Conservation (phyloP, 768 basidiomycete species). For the Auriscalpium vulgare region DNA sequence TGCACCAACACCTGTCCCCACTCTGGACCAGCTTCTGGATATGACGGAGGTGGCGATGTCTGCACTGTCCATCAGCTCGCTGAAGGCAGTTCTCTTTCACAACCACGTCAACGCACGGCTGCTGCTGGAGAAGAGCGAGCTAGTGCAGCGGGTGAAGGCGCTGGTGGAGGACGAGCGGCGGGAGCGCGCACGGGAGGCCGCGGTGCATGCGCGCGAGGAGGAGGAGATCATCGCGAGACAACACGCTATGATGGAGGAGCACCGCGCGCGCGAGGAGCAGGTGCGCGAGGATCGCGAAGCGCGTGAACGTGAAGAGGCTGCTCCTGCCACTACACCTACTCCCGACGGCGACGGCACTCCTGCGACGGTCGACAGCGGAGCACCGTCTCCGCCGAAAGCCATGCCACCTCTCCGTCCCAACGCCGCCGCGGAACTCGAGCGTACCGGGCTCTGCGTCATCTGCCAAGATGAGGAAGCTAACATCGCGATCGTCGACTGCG, state of each 20-base stretch:
- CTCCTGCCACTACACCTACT: neutral
- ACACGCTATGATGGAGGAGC: constrained; percentile 19
- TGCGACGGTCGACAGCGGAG: constrained; percentile 8
- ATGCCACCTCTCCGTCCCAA: constrained; percentile 2
- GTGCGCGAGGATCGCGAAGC: constrained; percentile 16
- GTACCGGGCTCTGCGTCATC: constrained; percentile 78
- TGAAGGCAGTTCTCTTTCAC: constrained; percentile 74
- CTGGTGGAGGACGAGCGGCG: constrained; percentile 58
- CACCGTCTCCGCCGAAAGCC: constrained; percentile 11
- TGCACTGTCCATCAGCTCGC: constrained; percentile 54
- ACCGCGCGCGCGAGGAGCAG: constrained; percentile 19
- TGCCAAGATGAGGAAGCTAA: constrained; percentile 94
- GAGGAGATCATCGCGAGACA: constrained; percentile 12
- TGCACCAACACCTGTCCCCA: constrained; percentile 31
- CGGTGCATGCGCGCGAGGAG: constrained; percentile 27
- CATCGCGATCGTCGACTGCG: constrained; percentile 91
- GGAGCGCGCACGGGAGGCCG: constrained; percentile 42
- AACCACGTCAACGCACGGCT: constrained; percentile 64
- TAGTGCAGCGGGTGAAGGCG: constrained; percentile 61
- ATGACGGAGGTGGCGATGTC: constrained; percentile 52
- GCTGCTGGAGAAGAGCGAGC: constrained; percentile 79
- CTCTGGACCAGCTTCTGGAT: constrained; percentile 60
- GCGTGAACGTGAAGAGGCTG: constrained; percentile 18
- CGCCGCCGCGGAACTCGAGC: constrained; percentile 40
- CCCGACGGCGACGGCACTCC: neutral